These are phyloP conservation scores for Hymenoscyphus repandus DNA, from an alignment of 2,329 filamentous ascomycete species.

Conservation along the genomic window DNA sequence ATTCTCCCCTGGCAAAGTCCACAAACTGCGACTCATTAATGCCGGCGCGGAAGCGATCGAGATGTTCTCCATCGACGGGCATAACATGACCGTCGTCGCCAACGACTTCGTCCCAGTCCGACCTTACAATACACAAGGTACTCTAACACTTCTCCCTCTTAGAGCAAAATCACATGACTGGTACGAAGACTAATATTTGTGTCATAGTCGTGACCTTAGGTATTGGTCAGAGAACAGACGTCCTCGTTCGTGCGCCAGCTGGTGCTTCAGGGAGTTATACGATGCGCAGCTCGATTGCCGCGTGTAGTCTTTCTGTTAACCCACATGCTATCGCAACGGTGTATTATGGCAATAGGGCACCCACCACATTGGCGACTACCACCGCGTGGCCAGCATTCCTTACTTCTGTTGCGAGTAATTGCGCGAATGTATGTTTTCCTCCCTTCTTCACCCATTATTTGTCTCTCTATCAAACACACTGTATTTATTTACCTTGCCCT, in stretches of 20 bases:
- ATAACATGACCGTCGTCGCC: constrained; percentile 55
- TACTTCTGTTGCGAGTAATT: no score
- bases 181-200: background rate
- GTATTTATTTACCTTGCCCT: no score
- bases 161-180: no score
- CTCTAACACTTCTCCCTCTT: background rate
- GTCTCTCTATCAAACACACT: no score
- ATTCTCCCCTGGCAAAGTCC: constrained; percentile 33
- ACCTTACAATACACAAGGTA: constrained; percentile 15
- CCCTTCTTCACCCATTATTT: no score
- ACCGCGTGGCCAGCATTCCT: background rate
- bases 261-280: constrained; percentile 37
- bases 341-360: background rate
- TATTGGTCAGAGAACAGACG: constrained; percentile 44
- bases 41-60: constrained; percentile 39
- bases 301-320: constrained; percentile 42
- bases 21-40: constrained; percentile 43
- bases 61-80: constrained; percentile 41
- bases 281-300: constrained; percentile 48
- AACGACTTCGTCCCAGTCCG: constrained; percentile 51
- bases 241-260: constrained; percentile 40
- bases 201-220: constrained; percentile 47
- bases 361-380: background rate
- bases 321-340: constrained; percentile 42
- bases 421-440: no score